Evolutionary conservation across 345 rosid genomes (phyloP).

Genomic region (Gossypium australe): DNA sequence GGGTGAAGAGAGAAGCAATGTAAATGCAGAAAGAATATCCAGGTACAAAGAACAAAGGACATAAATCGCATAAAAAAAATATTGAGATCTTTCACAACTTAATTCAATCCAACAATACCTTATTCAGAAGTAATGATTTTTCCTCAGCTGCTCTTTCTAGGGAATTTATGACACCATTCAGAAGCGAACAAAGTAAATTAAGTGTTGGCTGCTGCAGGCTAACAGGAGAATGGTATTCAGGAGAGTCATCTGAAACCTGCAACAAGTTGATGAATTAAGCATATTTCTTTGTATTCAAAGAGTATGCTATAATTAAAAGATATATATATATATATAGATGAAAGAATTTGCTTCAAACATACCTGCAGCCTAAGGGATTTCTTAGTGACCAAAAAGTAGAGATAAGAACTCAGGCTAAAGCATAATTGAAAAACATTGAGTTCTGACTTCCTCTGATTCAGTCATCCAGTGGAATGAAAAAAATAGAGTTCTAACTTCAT

Average conservation of each 20-base stretch:
- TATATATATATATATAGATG: not conserved
- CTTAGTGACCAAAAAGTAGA: constrained; percentile 77
- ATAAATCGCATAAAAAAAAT: not conserved
- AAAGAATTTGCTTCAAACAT: not conserved
- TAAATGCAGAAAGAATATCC: not conserved
- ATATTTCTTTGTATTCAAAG: not conserved
- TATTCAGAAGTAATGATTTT: constrained; percentile 69
- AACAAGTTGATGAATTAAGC: constrained; percentile 6
- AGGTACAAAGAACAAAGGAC: not conserved
- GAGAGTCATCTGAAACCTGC: constrained; percentile 52
- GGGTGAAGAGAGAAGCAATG: not conserved
- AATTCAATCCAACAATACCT: constrained; percentile 36
- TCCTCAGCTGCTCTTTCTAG: constrained; percentile 90
- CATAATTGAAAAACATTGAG: constrained; percentile 51
- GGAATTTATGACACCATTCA: constrained; percentile 52
- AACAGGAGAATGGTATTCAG: constrained; percentile 37
- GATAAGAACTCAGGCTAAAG: constrained; percentile 74
- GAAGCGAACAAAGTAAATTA: constrained; percentile 52
- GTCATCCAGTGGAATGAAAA: constrained; percentile 16
- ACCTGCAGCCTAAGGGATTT: constrained; percentile 79
- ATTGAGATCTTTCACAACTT: not conserved
- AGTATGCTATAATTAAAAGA: not conserved
- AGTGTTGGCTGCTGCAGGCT: constrained; percentile 69
- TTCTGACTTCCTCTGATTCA: constrained; percentile 58
- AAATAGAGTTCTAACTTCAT: constrained; percentile 44